These are phyloP conservation scores for Pseudocohnilembus persalinus DNA, from an alignment of 169 alveolate genomes.

Conservation along the genomic window DNA sequence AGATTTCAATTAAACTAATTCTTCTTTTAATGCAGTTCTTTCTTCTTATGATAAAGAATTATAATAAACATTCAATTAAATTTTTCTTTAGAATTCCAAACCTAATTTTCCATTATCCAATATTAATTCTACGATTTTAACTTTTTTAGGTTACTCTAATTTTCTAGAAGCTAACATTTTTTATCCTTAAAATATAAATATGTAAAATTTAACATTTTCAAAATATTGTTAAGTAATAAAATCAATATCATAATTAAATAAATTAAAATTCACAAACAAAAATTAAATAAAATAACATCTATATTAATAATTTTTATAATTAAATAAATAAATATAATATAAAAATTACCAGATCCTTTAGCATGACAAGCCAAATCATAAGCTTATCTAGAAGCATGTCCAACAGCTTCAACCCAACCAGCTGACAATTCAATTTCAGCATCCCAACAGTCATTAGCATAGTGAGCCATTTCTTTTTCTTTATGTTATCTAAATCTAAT, in stretches of 20 bases:
- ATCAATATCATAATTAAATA: no score
- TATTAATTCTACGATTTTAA: conserved; percentile 71
- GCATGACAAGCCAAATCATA: conserved; percentile 94
- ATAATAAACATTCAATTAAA: not conserved
- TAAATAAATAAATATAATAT: no score
- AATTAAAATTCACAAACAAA: no score
- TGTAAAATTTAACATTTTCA: no score
- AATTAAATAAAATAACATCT: no score
- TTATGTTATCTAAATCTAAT: conserved; percentile 96
- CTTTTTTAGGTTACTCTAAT: conserved; percentile 87
- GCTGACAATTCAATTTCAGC: conserved; percentile 96
- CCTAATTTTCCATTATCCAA: conserved; percentile 90
- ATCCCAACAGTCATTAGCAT: conserved; percentile 99
- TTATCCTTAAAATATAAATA: conserved; percentile 45
- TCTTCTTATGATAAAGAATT: not conserved
- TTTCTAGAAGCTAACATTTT: conserved; percentile 91
- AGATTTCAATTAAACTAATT: no score
- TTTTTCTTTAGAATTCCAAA: conserved; percentile 74
- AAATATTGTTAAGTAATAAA: no score
- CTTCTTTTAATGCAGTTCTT: not conserved
- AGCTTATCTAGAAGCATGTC: conserved; percentile 97
- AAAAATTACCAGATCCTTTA: conserved; percentile 65
- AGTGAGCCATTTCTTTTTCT: conserved; percentile 98
- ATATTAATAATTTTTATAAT: no score
- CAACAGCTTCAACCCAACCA: conserved; percentile 98